A percentile compares a stretch with the other conserved stretches of the same genome.
These are phyloP conservation scores for Pseudogymnoascus sp. DNA, from an alignment of 2,329 filamentous ascomycete genomes.

Conservation along the genomic window DNA sequence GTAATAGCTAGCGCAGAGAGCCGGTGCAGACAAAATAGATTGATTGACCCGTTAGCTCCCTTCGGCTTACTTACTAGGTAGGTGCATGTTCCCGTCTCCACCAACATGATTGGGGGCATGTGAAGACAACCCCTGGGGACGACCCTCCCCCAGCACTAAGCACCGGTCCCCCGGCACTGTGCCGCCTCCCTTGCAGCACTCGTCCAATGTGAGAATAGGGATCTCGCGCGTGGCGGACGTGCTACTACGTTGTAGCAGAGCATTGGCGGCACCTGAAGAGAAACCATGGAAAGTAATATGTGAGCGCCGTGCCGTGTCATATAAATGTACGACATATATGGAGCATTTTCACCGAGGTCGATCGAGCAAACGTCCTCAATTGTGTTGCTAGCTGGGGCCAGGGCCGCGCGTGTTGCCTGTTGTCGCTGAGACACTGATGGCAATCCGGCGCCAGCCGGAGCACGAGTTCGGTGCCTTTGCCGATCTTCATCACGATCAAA, in stretches of 20 bases:
- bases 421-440: background rate
- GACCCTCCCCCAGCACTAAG: background rate
- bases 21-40: background rate
- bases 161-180: background rate
- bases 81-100: conserved; percentile 1
- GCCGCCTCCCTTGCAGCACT: background rate
- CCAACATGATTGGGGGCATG: background rate
- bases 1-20: background rate
- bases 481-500: background rate
- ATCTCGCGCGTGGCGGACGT: background rate
- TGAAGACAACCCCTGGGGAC: background rate
- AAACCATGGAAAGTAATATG: background rate
- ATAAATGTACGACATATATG: background rate
- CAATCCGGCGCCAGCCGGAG: background rate
- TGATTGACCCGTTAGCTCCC: conserved; percentile 28
- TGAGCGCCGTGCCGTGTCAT: background rate
- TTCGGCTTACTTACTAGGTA: background rate
- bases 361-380: background rate
- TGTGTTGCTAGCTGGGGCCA: background rate
- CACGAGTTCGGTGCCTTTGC: background rate
- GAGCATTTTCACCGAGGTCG: background rate
- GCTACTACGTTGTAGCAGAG: background rate
- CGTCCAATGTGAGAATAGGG: conserved; percentile 1
- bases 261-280: background rate
- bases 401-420: background rate